These are phyloP conservation scores for Epithemia pelagica DNA, from an alignment of 108 stramenopile species.

Conservation along the genomic window DNA sequence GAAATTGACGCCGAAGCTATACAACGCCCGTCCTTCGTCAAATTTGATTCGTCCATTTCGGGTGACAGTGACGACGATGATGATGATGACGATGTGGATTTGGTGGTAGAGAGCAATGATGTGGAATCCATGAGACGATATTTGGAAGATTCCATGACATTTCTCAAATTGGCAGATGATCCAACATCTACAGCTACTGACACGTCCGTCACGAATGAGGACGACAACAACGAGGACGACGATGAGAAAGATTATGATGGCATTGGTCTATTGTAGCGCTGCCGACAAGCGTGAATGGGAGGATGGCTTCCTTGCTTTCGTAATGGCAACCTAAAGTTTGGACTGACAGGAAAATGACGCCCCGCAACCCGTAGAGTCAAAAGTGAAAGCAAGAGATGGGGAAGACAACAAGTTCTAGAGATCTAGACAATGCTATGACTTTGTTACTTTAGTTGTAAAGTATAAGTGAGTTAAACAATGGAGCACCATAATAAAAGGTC, in stretches of 20 bases:
- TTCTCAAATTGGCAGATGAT: conserved; percentile 33
- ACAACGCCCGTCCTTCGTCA: background rate
- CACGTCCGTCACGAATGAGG: background rate
- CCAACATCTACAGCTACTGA: background rate
- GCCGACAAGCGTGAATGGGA: too few relatives aligned
- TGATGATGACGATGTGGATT: conserved; percentile 11
- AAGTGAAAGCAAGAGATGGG: too few relatives aligned
- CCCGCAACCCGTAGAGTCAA: too few relatives aligned
- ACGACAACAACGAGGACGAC: background rate
- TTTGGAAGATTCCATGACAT: conserved; percentile 60
- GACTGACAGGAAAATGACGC: too few relatives aligned
- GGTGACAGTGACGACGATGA: conserved; percentile 10
- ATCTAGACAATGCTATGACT: too few relatives aligned
- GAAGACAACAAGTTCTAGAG: too few relatives aligned
- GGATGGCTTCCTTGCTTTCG: too few relatives aligned
- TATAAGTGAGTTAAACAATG: too few relatives aligned
- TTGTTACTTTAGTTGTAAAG: too few relatives aligned
- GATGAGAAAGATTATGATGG: background rate
- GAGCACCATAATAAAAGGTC: too few relatives aligned
- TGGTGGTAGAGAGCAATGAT: conserved; percentile 27
- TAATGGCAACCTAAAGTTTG: too few relatives aligned
- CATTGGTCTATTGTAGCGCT: background rate
- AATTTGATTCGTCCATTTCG: background rate
- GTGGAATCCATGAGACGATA: conserved; percentile 64
- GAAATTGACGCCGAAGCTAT: conserved; percentile 40